Percentiles rank a stretch among this genome's conserved stretches.
These are phyloP conservation scores for Leptodontidium sp. DNA, from an alignment of 2,329 filamentous ascomycete species.

Conservation along the genomic window DNA sequence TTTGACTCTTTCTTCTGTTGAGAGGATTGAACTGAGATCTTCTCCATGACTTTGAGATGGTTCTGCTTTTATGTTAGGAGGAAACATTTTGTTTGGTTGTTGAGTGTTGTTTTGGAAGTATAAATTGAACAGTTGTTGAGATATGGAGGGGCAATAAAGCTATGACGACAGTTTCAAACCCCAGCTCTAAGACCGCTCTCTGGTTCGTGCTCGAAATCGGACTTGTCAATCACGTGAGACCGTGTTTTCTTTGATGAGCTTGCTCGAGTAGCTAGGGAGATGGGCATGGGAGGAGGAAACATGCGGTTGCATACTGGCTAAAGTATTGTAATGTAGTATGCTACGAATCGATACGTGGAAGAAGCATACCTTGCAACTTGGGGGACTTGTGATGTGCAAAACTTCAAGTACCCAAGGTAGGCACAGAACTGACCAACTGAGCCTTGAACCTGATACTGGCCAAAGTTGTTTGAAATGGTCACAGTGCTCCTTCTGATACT, in stretches of 20 bases:
- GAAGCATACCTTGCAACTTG: too few species aligned
- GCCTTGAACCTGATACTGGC: not conserved
- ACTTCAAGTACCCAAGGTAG: too few species aligned
- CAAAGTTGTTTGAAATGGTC: not conserved
- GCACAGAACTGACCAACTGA: too few species aligned
- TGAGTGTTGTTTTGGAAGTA: not conserved
- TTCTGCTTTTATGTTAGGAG: slow-evolving; percentile 27
- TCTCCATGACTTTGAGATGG: slow-evolving; percentile 35
- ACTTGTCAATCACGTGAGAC: not conserved
- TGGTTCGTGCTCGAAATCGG: not conserved
- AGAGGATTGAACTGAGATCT: slow-evolving; percentile 45
- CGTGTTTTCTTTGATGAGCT: not conserved
- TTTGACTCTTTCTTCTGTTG: slow-evolving; percentile 50
- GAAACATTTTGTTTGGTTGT: slow-evolving; percentile 33
- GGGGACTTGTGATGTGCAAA: too few species aligned
- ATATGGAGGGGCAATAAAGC: slow-evolving; percentile 4
- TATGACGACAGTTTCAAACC: not conserved
- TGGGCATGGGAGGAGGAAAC: not conserved
- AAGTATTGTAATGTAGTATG: too few species aligned
- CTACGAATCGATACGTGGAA: too few species aligned
- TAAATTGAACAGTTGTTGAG: not conserved
- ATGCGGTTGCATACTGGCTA: too few species aligned
- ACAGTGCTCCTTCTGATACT: not conserved
- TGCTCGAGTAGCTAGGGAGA: not conserved
- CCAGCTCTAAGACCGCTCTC: not conserved